Evolutionary conservation across 345 rosid genomes (phyloP).

Genomic region (Eucalyptus sideroxylon): DNA sequence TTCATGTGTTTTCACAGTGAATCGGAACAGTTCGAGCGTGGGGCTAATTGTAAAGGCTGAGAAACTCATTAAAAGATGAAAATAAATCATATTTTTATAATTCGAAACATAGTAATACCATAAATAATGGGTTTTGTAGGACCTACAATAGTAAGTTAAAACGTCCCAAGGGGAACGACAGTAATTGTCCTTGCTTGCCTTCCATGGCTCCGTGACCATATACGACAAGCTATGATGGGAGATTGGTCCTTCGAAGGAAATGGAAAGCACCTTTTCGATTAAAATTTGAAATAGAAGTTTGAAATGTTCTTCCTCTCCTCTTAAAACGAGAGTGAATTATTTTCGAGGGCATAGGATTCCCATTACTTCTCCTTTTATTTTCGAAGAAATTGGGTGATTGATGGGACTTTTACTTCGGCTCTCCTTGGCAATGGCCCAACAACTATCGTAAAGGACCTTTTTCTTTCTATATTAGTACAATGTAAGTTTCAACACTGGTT

Average conservation of each 20-base stretch:
- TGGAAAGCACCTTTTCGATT: background rate
- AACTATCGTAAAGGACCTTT: background rate
- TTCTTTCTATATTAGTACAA: background rate
- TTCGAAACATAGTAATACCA: background rate
- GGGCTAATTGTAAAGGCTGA: background rate
- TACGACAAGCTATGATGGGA: background rate
- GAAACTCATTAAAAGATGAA: background rate
- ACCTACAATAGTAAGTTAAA: background rate
- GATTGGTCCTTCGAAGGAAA: background rate
- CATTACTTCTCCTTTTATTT: background rate
- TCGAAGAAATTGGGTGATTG: background rate
- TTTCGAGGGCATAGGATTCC: background rate
- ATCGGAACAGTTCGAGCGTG: background rate
- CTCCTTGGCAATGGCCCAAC: background rate
- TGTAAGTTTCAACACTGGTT: background rate
- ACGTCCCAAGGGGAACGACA: background rate
- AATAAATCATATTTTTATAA: background rate
- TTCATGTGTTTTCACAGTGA: background rate
- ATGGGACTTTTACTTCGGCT: background rate
- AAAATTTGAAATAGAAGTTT: background rate
- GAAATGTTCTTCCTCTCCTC: background rate
- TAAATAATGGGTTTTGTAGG: background rate
- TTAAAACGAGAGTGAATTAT: background rate
- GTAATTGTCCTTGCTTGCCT: background rate
- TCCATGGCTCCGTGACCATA: background rate